Conservation (phyloP, 1,139 yeast species). For the Hyphopichia fennica region DNA sequence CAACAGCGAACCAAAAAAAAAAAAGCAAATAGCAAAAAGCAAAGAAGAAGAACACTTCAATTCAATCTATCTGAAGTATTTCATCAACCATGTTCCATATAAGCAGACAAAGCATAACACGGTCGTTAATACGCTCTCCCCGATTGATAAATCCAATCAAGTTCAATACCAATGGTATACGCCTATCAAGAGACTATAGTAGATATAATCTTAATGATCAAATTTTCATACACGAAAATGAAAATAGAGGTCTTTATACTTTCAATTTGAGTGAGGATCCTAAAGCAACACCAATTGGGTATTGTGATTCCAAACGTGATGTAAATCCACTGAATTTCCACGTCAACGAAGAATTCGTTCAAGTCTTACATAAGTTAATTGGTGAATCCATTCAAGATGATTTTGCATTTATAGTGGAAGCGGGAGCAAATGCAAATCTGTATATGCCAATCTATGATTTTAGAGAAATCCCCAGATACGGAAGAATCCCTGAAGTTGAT, state of each 20-base stretch:
- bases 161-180: no score
- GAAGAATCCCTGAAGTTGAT: slow-evolving; percentile 71
- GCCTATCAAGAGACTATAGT: neutral
- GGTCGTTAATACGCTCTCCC: no score
- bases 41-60: no score
- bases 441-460: slow-evolving; percentile 76
- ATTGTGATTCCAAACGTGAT: slow-evolving; percentile 11
- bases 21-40: no score
- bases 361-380: slow-evolving; percentile 27
- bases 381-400: slow-evolving; percentile 39
- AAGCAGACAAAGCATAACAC: no score
- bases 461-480: slow-evolving; percentile 64
- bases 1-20: no score
- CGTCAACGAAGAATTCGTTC: slow-evolving; percentile 28
- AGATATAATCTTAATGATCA: slow-evolving; percentile 24
- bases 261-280: slow-evolving; percentile 26
- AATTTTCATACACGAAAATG: slow-evolving; percentile 20
- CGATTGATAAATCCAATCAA: no score
- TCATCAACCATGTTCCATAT: no score
- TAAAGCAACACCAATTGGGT: slow-evolving; percentile 29
- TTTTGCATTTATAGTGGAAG: slow-evolving; percentile 60
- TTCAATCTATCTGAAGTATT: no score
- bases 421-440: slow-evolving; percentile 57
- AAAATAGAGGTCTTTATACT: slow-evolving; percentile 3
- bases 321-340: slow-evolving; percentile 26